Percentiles rank a stretch among this genome's conserved stretches.
Conservation (phyloP, 306 rosid genomes). For the Senna siamea region DNA sequence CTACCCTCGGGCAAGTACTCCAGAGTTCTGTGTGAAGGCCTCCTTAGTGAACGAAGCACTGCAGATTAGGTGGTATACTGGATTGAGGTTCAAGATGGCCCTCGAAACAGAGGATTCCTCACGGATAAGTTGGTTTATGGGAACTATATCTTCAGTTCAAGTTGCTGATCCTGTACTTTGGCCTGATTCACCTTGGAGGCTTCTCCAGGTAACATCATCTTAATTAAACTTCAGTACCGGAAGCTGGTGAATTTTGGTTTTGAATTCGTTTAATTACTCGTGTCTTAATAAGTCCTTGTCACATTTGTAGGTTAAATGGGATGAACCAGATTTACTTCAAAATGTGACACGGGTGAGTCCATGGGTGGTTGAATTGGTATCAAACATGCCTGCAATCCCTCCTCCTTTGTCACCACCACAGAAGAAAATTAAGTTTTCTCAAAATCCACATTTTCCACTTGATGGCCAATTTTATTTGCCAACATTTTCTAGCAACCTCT, state of each 20-base stretch:
- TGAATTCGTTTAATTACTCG: too few species aligned
- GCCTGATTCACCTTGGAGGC: conserved; percentile 97
- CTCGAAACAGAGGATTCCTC: conserved; percentile 92
- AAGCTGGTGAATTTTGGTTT: too few species aligned
- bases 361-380: conserved; percentile 86
- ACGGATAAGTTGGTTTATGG: conserved; percentile 84
- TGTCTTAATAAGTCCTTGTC: background rate
- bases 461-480: conserved; percentile 66
- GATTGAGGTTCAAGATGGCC: conserved; percentile 96
- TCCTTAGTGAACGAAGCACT: conserved; percentile 66
- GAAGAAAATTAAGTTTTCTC: conserved; percentile 78
- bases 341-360: conserved; percentile 92
- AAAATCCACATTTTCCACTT: conserved; percentile 61
- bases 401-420: conserved; percentile 81
- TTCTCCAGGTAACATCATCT: conserved; percentile 76
- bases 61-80: conserved; percentile 83
- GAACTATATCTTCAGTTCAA: conserved; percentile 80
- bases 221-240: background rate
- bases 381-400: conserved; percentile 74
- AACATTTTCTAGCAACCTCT: conserved; percentile 54
- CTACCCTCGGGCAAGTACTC: conserved; percentile 89
- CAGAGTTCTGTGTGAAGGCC: conserved; percentile 88
- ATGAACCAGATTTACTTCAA: conserved; percentile 90
- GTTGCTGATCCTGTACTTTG: conserved; percentile 75
- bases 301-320: conserved; percentile 83